Percentiles rank a stretch among this genome's conserved stretches.
These are phyloP conservation scores for Galeopsis tetrahit DNA, from an alignment of 257 asterid species.

Conservation along the genomic window DNA sequence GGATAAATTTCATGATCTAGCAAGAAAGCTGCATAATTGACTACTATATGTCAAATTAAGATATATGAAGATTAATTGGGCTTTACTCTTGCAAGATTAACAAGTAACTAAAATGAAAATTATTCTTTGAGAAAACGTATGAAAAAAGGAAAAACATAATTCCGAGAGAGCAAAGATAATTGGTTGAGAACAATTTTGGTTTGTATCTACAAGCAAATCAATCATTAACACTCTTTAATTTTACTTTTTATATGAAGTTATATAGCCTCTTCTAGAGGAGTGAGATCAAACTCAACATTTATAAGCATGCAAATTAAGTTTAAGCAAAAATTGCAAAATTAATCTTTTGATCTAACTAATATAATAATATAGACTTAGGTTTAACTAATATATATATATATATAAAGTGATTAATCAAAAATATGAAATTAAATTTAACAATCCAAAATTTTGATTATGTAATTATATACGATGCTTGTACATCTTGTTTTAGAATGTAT, in stretches of 20 bases:
- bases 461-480: not conserved
- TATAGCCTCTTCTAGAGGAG: not conserved
- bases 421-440: not conserved
- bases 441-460: not conserved
- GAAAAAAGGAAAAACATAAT: constrained; percentile 6
- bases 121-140: constrained; percentile 41
- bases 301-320: not conserved
- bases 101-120: not conserved
- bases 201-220: constrained; percentile 22
- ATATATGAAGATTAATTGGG: not conserved
- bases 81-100: constrained; percentile 19
- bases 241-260: not conserved
- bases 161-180: constrained; percentile 5
- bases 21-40: constrained; percentile 10
- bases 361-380: not conserved
- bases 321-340: too few species aligned
- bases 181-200: constrained; percentile 38
- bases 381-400: not conserved
- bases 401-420: not conserved
- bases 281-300: not conserved
- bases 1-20: not conserved
- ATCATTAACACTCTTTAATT: not conserved
- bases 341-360: too few species aligned
- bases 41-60: not conserved
- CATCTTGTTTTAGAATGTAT: not conserved